Evolutionary conservation across 192 early-diverging fungal genomes (phyloP).

Genomic region (Podila verticillata): DNA sequence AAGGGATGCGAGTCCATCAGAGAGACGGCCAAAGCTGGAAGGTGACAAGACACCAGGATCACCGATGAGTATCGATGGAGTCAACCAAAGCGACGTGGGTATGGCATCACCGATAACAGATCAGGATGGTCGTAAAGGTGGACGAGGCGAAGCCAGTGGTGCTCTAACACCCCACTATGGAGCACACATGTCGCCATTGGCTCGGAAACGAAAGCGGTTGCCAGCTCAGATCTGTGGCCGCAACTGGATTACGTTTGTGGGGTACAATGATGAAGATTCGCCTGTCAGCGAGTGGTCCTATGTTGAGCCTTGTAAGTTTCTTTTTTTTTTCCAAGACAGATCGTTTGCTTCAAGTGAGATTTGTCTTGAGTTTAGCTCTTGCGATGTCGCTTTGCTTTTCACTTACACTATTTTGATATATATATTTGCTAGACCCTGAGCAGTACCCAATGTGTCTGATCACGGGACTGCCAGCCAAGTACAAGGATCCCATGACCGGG

Average conservation of each 20-base stretch:
- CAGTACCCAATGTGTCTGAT: conserved; percentile 60
- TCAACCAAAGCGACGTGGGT: conserved; percentile 15
- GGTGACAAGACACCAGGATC: conserved; percentile 17
- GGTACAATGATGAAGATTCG: conserved; percentile 30
- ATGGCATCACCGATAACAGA: conserved; percentile 10
- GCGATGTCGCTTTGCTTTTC: not conserved
- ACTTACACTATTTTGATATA: not conserved
- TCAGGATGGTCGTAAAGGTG: not conserved
- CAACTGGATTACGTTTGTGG: conserved; percentile 57
- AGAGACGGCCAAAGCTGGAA: conserved; percentile 12
- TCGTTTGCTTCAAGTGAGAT: not conserved
- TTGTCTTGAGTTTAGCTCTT: not conserved
- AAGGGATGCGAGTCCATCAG: conserved; percentile 20
- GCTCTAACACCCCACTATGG: conserved; percentile 30
- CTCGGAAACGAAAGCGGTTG: conserved; percentile 35
- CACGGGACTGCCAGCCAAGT: conserved; percentile 68
- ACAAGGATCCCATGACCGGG: conserved; percentile 64
- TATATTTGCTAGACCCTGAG: conserved; percentile 35
- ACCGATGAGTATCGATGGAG: conserved; percentile 17
- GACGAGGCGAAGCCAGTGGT: conserved; percentile 4
- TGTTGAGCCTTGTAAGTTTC: conserved; percentile 34
- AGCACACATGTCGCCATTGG: conserved; percentile 32
- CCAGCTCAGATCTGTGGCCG: conserved; percentile 55
- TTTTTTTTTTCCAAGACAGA: too few species aligned
- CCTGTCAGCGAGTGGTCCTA: conserved; percentile 35